These are phyloP conservation scores for Neurospora sp. DNA, from an alignment of 495 filamentous ascomycete species.

Conservation along the genomic window DNA sequence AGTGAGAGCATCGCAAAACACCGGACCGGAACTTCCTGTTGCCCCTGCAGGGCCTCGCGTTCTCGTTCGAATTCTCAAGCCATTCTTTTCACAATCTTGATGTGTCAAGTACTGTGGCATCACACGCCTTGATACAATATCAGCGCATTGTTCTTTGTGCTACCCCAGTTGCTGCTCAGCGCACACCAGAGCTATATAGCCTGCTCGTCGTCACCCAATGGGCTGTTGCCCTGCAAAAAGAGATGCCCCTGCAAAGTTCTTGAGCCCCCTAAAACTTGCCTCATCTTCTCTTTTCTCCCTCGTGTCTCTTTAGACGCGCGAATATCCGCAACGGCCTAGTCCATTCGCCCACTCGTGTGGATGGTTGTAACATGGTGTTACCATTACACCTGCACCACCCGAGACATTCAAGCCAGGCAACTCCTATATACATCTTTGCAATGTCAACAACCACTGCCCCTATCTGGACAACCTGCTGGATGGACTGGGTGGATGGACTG, in stretches of 20 bases:
- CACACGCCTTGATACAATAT: slow-evolving; percentile 16
- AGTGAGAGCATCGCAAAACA: neutral
- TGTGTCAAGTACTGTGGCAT: slow-evolving; percentile 6
- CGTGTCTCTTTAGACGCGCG: slow-evolving; percentile 11
- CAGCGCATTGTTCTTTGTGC: slow-evolving; percentile 16
- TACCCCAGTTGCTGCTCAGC: slow-evolving; percentile 16
- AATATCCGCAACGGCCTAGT: slow-evolving; percentile 3
- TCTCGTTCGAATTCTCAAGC: neutral
- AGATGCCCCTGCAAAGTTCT: slow-evolving; percentile 8
- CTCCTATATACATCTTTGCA: neutral
- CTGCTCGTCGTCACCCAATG: slow-evolving; percentile 17
- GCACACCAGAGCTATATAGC: slow-evolving; percentile 15
- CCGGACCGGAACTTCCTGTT: neutral
- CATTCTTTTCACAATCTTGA: neutral
- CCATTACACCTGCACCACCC: neutral
- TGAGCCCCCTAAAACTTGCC: neutral
- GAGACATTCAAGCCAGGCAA: neutral
- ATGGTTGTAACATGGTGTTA: neutral
- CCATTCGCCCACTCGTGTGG: neutral
- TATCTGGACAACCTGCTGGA: neutral
- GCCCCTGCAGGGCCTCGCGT: neutral
- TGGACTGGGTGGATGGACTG: neutral
- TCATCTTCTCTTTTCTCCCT: neutral
- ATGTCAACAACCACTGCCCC: neutral
- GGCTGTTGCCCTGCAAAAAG: neutral